Base-by-base conservation (phyloP, 139 green algal species). In the Tetratostichococcus sp. region DNA sequence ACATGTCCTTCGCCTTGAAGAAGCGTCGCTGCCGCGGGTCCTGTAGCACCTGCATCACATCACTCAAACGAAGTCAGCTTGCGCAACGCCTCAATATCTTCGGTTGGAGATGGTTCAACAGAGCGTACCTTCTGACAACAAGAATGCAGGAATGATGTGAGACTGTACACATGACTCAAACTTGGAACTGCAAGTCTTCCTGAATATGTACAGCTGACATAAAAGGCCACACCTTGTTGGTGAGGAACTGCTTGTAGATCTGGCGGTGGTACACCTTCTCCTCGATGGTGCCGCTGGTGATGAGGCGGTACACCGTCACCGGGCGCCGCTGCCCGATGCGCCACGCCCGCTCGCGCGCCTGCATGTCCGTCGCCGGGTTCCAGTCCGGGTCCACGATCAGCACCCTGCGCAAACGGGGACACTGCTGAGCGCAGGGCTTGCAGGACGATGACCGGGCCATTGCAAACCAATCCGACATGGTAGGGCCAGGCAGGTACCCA, bases 361-460 rank as follows among this genome's bases (percentile, higher is more conserved):
- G 92, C 35, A 91, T 84, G 78, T 97, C 93, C 19, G 91, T 97
- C 35, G 86, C 87, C 0, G 94, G 95, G 84, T 99, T 99, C 96
- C 96, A 99, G 85, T 99, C 95, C 43, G 96, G 94, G 84, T 99
- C 96, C 80, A 93, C 98, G 35, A 99, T 83, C 68, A 98, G 58
- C 42, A 98, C 93, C 4, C 96, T 82, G 77, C 72, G 76, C 4
- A 30, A 4, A 26, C 75, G n/a, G n/a, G n/a, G n/a, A n/a, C n/a
- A n/a, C n/a, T n/a, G n/a, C n/a, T n/a, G n/a, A n/a, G n/a, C n/a
- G n/a, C n/a, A n/a, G n/a, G n/a, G n/a, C n/a, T n/a, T n/a, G n/a
- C n/a, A n/a, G n/a, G n/a, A n/a, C n/a, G n/a, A n/a, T n/a, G n/a
- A n/a, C n/a, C n/a, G n/a, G n/a, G n/a, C n/a, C n/a, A n/a, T n/a